Percentiles rank a stretch among this genome's conserved stretches.
Evolutionary conservation across 208 protist species (phyloP).

Genomic region (Borovskyia barvae): DNA sequence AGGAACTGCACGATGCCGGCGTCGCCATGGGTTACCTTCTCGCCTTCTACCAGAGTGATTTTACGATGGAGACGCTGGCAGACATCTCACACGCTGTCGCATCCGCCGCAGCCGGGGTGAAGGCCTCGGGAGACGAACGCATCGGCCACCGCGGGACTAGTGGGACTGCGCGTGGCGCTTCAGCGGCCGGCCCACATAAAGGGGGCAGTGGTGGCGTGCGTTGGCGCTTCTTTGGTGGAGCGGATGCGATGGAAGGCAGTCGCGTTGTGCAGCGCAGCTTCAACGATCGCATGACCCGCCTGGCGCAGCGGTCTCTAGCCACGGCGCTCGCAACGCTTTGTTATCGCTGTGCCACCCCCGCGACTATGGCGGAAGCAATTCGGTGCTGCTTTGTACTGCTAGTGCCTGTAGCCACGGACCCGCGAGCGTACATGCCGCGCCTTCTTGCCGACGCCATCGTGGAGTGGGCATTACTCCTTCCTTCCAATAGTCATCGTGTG

Average conservation of each 20-base stretch:
- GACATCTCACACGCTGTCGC: constrained; percentile 18
- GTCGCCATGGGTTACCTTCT: constrained; percentile 46
- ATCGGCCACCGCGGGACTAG: constrained; percentile 4
- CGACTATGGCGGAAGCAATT: constrained; percentile 41
- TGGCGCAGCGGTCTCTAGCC: constrained; percentile 34
- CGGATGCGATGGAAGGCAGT: constrained; percentile 34
- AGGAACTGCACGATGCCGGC: constrained; percentile 34
- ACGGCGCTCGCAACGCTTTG: constrained; percentile 54
- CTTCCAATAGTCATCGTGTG: constrained; percentile 49
- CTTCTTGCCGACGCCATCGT: constrained; percentile 51
- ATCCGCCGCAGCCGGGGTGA: constrained; percentile 3
- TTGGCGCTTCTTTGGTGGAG: constrained; percentile 51
- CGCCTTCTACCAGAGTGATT: constrained; percentile 37
- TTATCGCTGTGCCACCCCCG: constrained; percentile 24
- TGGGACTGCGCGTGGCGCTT: neutral
- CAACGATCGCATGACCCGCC: constrained; percentile 38
- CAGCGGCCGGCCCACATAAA: neutral
- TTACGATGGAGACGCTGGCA: constrained; percentile 14
- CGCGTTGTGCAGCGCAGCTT: constrained; percentile 49
- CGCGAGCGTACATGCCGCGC: constrained; percentile 51
- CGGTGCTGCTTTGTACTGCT: constrained; percentile 63
- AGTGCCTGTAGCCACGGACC: constrained; percentile 36
- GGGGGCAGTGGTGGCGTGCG: constrained; percentile 3
- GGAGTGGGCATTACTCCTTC: constrained; percentile 44
- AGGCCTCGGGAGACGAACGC: constrained; percentile 13